phyloP scores from a whole-genome alignment of 495 filamentous ascomycete genomes.

The Bathelium albidoporum region DNA sequence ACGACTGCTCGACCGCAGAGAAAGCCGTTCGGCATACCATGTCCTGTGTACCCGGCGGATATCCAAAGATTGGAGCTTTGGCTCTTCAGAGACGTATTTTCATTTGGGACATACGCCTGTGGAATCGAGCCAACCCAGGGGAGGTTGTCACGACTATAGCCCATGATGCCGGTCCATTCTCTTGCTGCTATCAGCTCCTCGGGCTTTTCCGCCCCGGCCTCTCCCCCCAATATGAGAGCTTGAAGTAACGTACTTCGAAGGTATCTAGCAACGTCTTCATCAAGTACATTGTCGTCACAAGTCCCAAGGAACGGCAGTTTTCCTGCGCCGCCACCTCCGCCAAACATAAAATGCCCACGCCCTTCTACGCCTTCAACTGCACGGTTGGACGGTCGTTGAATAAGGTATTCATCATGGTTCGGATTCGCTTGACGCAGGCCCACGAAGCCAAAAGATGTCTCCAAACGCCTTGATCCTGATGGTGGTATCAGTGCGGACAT shows the following conservation, averaged over 20 bases:
- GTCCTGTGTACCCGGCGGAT: conserved; percentile 41
- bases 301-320: conserved; percentile 42
- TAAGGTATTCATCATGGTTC: conserved; percentile 60
- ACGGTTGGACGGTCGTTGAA: conserved; percentile 49
- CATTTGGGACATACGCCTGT: conserved; percentile 6
- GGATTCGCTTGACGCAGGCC: conserved; percentile 33
- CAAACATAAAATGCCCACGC: conserved; percentile 52
- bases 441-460: conserved; percentile 51
- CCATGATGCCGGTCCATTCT: conserved; percentile 82
- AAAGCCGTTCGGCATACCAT: conserved; percentile 74
- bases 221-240: conserved; percentile 31
- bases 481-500: conserved; percentile 57
- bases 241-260: conserved; percentile 38
- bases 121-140: conserved; percentile 60
- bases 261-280: conserved; percentile 41
- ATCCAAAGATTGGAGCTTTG: conserved; percentile 23
- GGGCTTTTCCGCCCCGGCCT: conserved; percentile 28
- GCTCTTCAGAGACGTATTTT: background rate
- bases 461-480: conserved; percentile 32
- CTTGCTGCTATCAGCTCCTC: conserved; percentile 43
- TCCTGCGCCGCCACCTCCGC: conserved; percentile 45
- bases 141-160: conserved; percentile 55
- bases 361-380: conserved; percentile 21
- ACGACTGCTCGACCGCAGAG: conserved; percentile 57
- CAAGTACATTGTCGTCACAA: conserved; percentile 46